Evolutionary conservation across 208 protist genomes (phyloP), one percentile per base, ranked within the genome.

Genomic region (Acanthamoeba quina): DNA sequence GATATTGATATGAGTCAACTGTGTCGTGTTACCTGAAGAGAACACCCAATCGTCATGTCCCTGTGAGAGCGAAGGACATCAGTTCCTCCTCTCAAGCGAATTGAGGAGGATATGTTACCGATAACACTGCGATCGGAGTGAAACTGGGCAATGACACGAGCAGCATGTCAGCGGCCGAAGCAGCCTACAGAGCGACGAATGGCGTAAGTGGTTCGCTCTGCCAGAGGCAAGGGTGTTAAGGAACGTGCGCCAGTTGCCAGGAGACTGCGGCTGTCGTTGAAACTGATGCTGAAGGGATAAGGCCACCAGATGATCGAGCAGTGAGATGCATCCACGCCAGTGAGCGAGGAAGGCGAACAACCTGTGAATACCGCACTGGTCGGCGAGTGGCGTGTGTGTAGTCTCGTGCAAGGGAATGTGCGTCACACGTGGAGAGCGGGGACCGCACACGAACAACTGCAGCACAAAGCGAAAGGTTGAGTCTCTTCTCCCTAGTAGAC

Each of bases 281-380:
- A 62, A 24, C 78, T 86, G 41, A 86, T 86, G 78, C 78, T 64
- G 7, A 1, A 5, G 1, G 37, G 54, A 83, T 0, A 11, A 19
- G 44, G 13, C 21, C 11, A 37, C 24, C 19, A 58, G 11, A 21
- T 21, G 54, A 24, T 58, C 1, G 60, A 66, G 6, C 56, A 26
- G 56, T 62, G 56, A 62, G 56, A 11, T 26, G 1, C 56, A 62
- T 24, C 19, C 13, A 62, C 13, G 5, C 11, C 19, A 62, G 21
- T 52, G 19, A 19, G 41, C 6, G 24, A 86, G 4, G 34, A 19
- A 5, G 41, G 15, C 9, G 49, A 52, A 6, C 37, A 29, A 80
- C 78, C 47, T 86, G 78, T 86, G 78, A 64, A 86, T 86, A 41
- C 78, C 78, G 49, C 78, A 86, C 78, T 86, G 78, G n/a, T 86